Evolutionary conservation across 495 filamentous ascomycete species (phyloP).

Genomic region (Penicillium psychrofluorescens): DNA sequence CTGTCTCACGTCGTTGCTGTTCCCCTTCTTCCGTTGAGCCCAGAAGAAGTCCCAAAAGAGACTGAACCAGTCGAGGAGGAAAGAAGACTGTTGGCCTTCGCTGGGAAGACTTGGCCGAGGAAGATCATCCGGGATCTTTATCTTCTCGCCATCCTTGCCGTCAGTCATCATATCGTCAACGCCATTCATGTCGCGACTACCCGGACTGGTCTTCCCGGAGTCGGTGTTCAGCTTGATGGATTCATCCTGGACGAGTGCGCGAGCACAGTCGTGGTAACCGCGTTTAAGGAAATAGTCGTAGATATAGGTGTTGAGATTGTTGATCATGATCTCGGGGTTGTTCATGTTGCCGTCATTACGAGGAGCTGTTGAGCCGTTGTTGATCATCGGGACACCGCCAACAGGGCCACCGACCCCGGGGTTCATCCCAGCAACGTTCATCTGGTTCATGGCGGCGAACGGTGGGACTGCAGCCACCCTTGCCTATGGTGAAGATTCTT

Average conservation of each 20-base stretch:
- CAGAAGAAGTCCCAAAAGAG: constrained; percentile 93
- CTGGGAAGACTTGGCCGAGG: constrained; percentile 63
- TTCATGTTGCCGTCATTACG: constrained; percentile 38
- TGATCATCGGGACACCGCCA: constrained; percentile 65
- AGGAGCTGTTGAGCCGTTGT: constrained; percentile 52
- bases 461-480: constrained; percentile 30
- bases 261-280: constrained; percentile 71
- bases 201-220: constrained; percentile 51
- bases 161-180: constrained; percentile 81
- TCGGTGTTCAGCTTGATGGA: constrained; percentile 48
- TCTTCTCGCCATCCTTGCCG: constrained; percentile 64
- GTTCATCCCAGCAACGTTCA: constrained; percentile 62
- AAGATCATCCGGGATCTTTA: constrained; percentile 71
- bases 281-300: constrained; percentile 93
- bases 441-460: constrained; percentile 60
- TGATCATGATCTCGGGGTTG: constrained; percentile 52
- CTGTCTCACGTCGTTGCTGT: constrained; percentile 48
- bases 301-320: constrained; percentile 93
- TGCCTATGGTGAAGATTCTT: constrained; percentile 20
- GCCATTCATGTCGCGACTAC: constrained; percentile 60
- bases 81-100: constrained; percentile 60
- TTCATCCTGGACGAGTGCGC: constrained; percentile 53
- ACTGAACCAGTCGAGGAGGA: constrained; percentile 91
- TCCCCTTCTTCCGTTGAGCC: constrained; percentile 62
- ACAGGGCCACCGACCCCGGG: constrained; percentile 54